Evolutionary conservation across 1,284 basidiomycete genomes (phyloP), one percentile per base, ranked within the genome.

Genomic region (Microbotryum silenes-acaulis): DNA sequence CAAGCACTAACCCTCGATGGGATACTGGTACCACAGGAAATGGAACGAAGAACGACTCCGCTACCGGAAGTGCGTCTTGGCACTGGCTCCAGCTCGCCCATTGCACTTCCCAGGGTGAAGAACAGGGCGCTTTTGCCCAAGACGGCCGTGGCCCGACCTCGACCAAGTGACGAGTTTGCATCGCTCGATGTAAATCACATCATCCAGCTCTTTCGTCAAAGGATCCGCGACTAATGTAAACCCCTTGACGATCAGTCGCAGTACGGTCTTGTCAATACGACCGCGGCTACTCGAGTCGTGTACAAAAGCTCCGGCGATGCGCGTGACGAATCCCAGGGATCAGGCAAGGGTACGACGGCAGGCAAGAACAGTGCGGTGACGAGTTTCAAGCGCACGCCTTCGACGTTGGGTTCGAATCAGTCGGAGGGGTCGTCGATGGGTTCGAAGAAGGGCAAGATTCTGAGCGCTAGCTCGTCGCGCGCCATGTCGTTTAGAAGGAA

Each of bases 251-350:
- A 6, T 18, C 27, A 65, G 64, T 60, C 60, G 10, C 57, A 60
- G 18, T 48, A 56, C 48, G 50, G 44, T 1, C 14, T 57, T 16
- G 27, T 51, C 4, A 25, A 21, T 23, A 6, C 3, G 25, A 62
- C 2, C 51, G 53, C 50, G 5, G 23, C 16, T 21, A 44, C n/a
- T 18, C 42, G 31, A n/a, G 27, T 56, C 44, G 46, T 48, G 42
- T 56, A 60, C 54, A 52, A 55, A 5, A 20, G 56, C 37, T 8
- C 16, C 46, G 53, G 50, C 21, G 56, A 56, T n/a, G 48, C 37
- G 18, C 45, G 63, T 2, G 64, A 62, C 21, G 64, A 65, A 6
- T 60, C 56, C 8, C 57, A 59, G 33, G 37, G 49, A 23, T 37
- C 37, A 9, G 54, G 42, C 10, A 53, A 21, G 51, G 33, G 18